A percentile compares a stretch with the other conserved stretches of the same genome.
phyloP scores from a whole-genome alignment of 345 rosid species.

The Xanthoceras sorbifolium region DNA sequence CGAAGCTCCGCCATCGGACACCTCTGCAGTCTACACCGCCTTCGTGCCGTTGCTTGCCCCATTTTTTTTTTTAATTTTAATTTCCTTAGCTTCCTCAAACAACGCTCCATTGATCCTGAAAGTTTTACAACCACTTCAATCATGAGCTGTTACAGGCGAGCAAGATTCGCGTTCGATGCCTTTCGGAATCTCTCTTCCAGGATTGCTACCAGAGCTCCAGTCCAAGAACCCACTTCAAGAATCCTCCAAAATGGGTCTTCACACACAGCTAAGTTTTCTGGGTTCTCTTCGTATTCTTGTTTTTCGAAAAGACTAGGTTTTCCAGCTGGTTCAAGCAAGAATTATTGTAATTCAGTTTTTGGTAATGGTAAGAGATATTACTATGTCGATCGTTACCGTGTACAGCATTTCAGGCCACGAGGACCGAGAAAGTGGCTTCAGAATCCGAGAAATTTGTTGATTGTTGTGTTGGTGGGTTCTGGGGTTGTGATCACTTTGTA shows the following conservation, averaged over 20 bases:
- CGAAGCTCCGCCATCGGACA: too few relatives aligned
- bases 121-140: not conserved
- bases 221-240: slow-evolving; percentile 37
- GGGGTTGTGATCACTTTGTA: slow-evolving; percentile 58
- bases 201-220: slow-evolving; percentile 30
- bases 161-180: slow-evolving; percentile 47
- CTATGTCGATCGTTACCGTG: slow-evolving; percentile 65
- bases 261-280: slow-evolving; percentile 34
- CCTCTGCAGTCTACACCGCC: too few relatives aligned
- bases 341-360: slow-evolving; percentile 28
- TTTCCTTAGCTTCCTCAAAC: not conserved
- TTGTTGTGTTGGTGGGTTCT: slow-evolving; percentile 58
- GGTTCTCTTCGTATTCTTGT: slow-evolving; percentile 28
- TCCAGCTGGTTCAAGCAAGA: slow-evolving; percentile 16
- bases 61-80: not conserved
- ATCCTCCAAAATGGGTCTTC: slow-evolving; percentile 26
- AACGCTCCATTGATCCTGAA: not conserved
- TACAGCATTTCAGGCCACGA: slow-evolving; percentile 71
- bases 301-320: slow-evolving; percentile 33
- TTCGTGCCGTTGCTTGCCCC: too few relatives aligned
- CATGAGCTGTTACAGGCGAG: slow-evolving; percentile 61
- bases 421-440: slow-evolving; percentile 66
- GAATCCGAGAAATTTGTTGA: slow-evolving; percentile 58
- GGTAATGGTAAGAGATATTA: slow-evolving; percentile 52
- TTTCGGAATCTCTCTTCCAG: slow-evolving; percentile 45